A percentile compares a stretch with the other conserved stretches of the same genome.
These are phyloP conservation scores for Boletus fagicola DNA, from an alignment of 768 basidiomycete species.

Conservation along the genomic window DNA sequence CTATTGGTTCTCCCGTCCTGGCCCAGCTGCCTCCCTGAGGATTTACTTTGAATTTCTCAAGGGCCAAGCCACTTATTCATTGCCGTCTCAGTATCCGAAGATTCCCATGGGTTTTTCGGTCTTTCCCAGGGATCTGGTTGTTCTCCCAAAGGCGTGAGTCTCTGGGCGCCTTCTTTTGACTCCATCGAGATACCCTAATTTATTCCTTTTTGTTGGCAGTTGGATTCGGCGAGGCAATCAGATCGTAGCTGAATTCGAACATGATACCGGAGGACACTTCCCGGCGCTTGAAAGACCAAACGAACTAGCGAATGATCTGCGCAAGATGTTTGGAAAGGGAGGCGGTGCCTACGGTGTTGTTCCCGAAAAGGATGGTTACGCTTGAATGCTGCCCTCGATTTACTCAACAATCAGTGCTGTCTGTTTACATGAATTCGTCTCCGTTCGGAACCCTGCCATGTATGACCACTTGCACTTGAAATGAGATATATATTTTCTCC, in stretches of 20 bases:
- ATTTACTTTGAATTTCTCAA: conserved; percentile 53
- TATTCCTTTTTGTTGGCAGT: conserved; percentile 26
- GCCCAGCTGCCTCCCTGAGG: conserved; percentile 54
- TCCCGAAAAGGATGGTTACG: conserved; percentile 43
- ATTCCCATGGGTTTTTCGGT: conserved; percentile 50
- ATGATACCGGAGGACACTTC: conserved; percentile 57
- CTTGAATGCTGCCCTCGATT: neutral
- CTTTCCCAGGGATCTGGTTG: conserved; percentile 50
- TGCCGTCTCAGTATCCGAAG: neutral
- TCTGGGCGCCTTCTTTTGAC: accelerated
- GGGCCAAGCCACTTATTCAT: neutral
- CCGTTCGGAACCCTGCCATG: too few relatives aligned
- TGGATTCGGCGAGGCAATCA: conserved; percentile 41
- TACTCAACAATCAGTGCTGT: neutral
- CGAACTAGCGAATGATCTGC: conserved; percentile 47
- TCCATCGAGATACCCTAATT: neutral
- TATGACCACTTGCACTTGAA: neutral
- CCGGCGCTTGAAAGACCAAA: conserved; percentile 53
- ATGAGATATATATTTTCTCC: neutral
- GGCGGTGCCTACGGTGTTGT: conserved; percentile 51
- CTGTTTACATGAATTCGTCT: neutral
- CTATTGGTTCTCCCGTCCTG: conserved; percentile 57
- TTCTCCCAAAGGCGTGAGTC: conserved; percentile 40
- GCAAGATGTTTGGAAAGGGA: conserved; percentile 56
- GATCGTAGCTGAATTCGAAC: conserved; percentile 48